Conservation (phyloP, 495 filamentous ascomycete genomes). For the Podospora pseudocomata region DNA sequence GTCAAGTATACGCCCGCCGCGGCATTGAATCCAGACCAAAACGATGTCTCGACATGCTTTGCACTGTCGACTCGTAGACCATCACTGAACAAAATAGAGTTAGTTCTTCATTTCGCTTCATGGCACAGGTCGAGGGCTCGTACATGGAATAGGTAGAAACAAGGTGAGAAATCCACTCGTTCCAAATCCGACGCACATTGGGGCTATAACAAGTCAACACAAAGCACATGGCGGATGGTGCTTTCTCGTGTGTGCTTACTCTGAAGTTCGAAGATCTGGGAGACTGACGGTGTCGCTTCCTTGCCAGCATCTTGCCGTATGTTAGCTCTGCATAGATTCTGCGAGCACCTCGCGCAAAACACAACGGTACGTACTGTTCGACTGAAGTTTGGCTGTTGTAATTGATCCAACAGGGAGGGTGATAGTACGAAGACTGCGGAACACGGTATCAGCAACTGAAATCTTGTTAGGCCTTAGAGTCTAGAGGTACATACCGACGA, state of each 20-base stretch:
- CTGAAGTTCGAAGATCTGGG: slow-evolving; percentile 67
- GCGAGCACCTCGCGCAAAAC: too few species aligned
- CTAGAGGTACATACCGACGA: slow-evolving; percentile 37
- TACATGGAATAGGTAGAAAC: slow-evolving; percentile 65
- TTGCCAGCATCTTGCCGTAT: slow-evolving; percentile 54
- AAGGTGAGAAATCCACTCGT: slow-evolving; percentile 62
- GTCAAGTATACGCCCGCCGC: slow-evolving; percentile 69
- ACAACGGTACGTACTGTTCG: slow-evolving; percentile 20
- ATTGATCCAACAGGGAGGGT: slow-evolving; percentile 63
- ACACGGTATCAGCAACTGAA: not conserved
- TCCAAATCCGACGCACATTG: slow-evolving; percentile 54
- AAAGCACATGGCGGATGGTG: not conserved
- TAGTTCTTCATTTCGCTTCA: not conserved
- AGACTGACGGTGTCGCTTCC: slow-evolving; percentile 60
- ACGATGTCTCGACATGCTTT: slow-evolving; percentile 66
- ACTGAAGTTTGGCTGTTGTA: slow-evolving; percentile 54
- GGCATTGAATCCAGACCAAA: slow-evolving; percentile 60
- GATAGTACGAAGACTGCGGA: slow-evolving; percentile 54
- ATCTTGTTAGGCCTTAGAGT: not conserved
- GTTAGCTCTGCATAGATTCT: too few species aligned
- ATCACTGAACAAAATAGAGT: slow-evolving; percentile 39
- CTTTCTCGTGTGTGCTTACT: slow-evolving; percentile 15
- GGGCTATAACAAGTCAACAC: slow-evolving; percentile 7
- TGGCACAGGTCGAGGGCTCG: not conserved
- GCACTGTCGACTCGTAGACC: slow-evolving; percentile 75